Evolutionary conservation across 176 grass and related monocot species (phyloP).

Genomic region (barley (Hordeum vulgare)): MorexV3_pseudomolecules_assembly NC_058524.1:11805584-11806083

Average conservation of each 20-base stretch:
- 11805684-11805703: background rate
- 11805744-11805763: constrained; percentile 11
- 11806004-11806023: background rate
- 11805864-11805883: background rate
- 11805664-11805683: background rate
- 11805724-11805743: background rate
- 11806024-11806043: background rate
- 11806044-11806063: constrained; percentile 11
- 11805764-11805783: constrained; percentile 15
- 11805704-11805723: background rate
- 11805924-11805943: constrained; percentile 4
- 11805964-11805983: constrained; percentile 2
- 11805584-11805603: background rate
- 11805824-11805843: background rate
- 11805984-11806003: constrained; percentile 8
- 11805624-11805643: background rate
- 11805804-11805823: constrained; percentile 29
- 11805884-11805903: constrained; percentile 2
- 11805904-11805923: constrained; percentile 8
- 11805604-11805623: background rate
- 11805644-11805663: background rate
- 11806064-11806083: constrained; percentile 3
- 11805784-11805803: constrained; percentile 40
- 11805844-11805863: background rate
- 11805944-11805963: background rate